Conservation (phyloP, 225 moss, liverwort and hornwort species). For the Sphagnum tenellum region DNA sequence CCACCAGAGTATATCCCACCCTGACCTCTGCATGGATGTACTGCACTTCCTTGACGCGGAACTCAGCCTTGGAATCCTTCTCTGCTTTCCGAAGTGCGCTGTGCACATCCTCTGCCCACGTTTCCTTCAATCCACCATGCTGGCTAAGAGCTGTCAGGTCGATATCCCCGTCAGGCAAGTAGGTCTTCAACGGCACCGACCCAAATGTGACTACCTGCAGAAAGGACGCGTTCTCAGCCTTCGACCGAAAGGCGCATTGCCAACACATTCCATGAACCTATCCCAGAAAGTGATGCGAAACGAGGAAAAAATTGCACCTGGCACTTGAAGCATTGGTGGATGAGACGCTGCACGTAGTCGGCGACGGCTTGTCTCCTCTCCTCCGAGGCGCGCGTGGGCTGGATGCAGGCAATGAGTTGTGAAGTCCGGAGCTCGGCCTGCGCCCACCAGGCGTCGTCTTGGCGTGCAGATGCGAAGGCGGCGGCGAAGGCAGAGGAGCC, state of each 20-base stretch:
- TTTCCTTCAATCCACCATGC: conserved; percentile 27
- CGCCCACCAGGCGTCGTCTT: conserved; percentile 59
- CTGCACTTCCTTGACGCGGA: conserved; percentile 24
- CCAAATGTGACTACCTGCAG: conserved; percentile 60
- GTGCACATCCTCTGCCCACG: conserved; percentile 22
- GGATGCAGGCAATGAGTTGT: conserved; percentile 48
- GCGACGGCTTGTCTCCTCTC: conserved; percentile 41
- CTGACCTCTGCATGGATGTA: conserved; percentile 27
- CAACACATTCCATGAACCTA: no score
- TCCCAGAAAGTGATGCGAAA: no score
- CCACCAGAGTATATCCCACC: no score
- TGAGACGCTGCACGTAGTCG: conserved; percentile 40
- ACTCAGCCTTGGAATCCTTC: conserved; percentile 16
- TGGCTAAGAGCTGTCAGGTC: conserved; percentile 59
- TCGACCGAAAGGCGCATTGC: no score
- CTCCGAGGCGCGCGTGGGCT: conserved; percentile 46
- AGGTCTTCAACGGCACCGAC: conserved; percentile 66
- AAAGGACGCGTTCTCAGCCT: not conserved
- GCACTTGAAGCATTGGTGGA: conserved; percentile 42
- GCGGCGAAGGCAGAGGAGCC: conserved; percentile 28
- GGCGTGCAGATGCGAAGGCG: conserved; percentile 20
- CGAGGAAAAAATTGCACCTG: conserved; percentile 3
- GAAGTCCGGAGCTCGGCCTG: conserved; percentile 47
- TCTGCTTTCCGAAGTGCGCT: conserved; percentile 16
- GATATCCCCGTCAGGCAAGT: conserved; percentile 76